These are phyloP conservation scores for Neoarthrinium moseri DNA, from an alignment of 2,329 filamentous ascomycete genomes.

Conservation along the genomic window DNA sequence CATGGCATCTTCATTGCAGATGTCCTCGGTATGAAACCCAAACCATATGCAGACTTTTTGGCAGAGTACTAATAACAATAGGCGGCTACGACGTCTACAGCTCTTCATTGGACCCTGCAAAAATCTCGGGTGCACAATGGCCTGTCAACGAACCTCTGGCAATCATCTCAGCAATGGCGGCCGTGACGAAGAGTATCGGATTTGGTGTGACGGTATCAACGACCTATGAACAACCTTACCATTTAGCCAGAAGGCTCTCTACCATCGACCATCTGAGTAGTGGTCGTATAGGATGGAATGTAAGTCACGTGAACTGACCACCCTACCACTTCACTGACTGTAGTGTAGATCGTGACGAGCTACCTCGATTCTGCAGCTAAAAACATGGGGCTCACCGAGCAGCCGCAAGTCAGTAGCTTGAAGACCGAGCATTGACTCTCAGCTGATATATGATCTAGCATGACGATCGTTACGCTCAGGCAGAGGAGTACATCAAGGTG, in stretches of 20 bases:
- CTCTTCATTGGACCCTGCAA: conserved; percentile 55
- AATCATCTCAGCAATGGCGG: conserved; percentile 67
- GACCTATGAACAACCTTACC: conserved; percentile 70
- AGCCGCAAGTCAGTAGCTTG: conserved; percentile 36
- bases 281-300: conserved; percentile 60
- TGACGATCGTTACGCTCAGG: conserved; percentile 64
- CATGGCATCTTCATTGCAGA: conserved; percentile 67
- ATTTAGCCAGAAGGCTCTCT: conserved; percentile 62
- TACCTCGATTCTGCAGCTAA: conserved; percentile 69
- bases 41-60: no score
- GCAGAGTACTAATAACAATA: no score
- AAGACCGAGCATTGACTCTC: background rate
- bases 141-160: conserved; percentile 68
- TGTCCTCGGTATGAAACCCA: conserved; percentile 51
- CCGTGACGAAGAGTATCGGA: conserved; percentile 64
- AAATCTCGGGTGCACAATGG: conserved; percentile 66
- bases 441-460: conserved; percentile 37
- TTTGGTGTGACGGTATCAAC: conserved; percentile 71
- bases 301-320: conserved; percentile 25
- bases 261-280: conserved; percentile 68
- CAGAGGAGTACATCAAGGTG: conserved; percentile 63
- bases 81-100: conserved; percentile 72
- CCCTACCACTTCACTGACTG: background rate
- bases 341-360: conserved; percentile 64
- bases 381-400: conserved; percentile 60